phyloP scores from a whole-genome alignment of 139 green algal species.

The Pedinophyceae sp. region DNA sequence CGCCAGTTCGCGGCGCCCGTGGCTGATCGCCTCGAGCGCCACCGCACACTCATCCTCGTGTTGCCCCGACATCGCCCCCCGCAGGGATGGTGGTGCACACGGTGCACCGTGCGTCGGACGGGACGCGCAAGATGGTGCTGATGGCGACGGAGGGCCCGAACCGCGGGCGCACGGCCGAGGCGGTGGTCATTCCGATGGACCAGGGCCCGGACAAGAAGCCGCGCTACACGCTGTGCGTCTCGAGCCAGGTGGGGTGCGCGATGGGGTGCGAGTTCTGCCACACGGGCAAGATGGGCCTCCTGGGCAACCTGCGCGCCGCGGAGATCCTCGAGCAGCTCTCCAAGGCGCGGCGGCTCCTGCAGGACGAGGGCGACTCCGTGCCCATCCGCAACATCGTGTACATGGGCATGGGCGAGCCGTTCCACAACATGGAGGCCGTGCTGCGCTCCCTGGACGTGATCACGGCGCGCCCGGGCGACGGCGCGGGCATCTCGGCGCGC shows the following conservation, averaged over 20 bases:
- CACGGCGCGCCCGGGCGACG: not conserved
- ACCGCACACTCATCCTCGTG: no score
- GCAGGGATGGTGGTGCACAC: constrained; percentile 40
- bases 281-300: constrained; percentile 59
- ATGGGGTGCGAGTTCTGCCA: constrained; percentile 71
- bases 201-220: constrained; percentile 13
- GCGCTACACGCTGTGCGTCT: constrained; percentile 60
- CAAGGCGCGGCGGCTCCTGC: constrained; percentile 23
- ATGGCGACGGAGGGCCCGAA: constrained; percentile 18
- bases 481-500: not conserved
- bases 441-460: constrained; percentile 13
- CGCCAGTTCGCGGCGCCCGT: not conserved
- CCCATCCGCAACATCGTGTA: constrained; percentile 70
- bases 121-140: constrained; percentile 67
- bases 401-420: constrained; percentile 36
- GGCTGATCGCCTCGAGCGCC: no score
- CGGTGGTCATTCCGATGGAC: constrained; percentile 54
- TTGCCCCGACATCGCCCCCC: not conserved
- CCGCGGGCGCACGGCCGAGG: constrained; percentile 34
- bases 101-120: constrained; percentile 35
- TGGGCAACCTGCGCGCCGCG: constrained; percentile 42
- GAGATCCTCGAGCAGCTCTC: constrained; percentile 69
- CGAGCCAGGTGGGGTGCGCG: constrained; percentile 24
- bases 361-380: constrained; percentile 9
- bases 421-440: constrained; percentile 11